Base-by-base conservation (phyloP, 2,329 filamentous ascomycete species). In the Epichloe festucae region DNA sequence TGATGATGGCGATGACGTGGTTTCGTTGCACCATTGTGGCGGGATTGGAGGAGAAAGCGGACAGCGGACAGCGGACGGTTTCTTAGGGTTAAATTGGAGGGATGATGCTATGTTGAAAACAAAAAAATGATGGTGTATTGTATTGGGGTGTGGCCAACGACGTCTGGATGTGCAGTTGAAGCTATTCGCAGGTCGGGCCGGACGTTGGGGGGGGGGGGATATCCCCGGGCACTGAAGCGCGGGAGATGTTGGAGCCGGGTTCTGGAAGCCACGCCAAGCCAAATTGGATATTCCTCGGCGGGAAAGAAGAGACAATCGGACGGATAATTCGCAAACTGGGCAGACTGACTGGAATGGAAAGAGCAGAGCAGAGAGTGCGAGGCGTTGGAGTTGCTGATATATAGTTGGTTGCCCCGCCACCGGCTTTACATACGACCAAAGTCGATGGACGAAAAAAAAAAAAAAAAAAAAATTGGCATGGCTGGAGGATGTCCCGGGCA, bases 1-100 rank as follows among this genome's bases (percentile, higher is more conserved):
- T 77, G 63, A 84, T 84, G 65, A 84, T 73, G 59, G 81, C 81
- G 65, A 84, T 84, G 61, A 78, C 77, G 67, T 84, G 75, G 75
- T 84, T 84, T 70, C 76, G 69, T 65, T 84, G 78, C 60, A 75
- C 70, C 40, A 44, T 44, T 8, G 48, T n/a, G n/a, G 27, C 19
- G 31, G 50, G 27, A 3, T 31, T 10, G 23, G 21, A n/a, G n/a
- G n/a, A n/a, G n/a, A n/a, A 4, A 23, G 21, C 23, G 27, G 19
- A 3, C 19, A 19, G 19, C 19, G 19, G 19, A 19, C 19, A 19
- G 19, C 19, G 19, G 19, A 19, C 19, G 3, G 19, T 19, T 19
- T 19, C 19, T 19, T 3, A 19, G 19, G 19, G 19, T 19, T 19
- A 19, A 19, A 19, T 19, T 1, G 19, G 19, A 19, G 19, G 19